A percentile compares a stretch with the other conserved stretches of the same genome.
Conservation (phyloP, 768 basidiomycete genomes). For the Tylopilus sp. region DNA sequence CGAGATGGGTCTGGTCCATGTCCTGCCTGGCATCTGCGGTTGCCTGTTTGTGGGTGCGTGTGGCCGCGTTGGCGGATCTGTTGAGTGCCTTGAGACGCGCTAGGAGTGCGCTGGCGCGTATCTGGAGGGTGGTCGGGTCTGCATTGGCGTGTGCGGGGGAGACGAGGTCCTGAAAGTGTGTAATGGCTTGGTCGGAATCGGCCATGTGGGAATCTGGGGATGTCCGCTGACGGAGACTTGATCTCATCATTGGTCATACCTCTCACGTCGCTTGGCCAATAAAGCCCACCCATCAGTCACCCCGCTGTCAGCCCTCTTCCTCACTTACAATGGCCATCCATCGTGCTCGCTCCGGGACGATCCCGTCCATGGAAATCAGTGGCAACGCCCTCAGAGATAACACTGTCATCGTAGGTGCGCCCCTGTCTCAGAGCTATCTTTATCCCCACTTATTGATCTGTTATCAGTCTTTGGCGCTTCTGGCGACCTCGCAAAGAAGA, state of each 20-base stretch:
- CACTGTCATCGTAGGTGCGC: conserved; percentile 82
- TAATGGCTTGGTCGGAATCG: conserved; percentile 48
- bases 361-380: conserved; percentile 83
- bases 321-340: conserved; percentile 26
- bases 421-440: conserved; percentile 16
- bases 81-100: conserved; percentile 78
- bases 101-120: conserved; percentile 72
- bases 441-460: conserved; percentile 12
- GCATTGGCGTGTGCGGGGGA: conserved; percentile 46
- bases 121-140: conserved; percentile 43
- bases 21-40: conserved; percentile 74
- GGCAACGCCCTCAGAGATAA: conserved; percentile 78
- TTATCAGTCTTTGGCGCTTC: conserved; percentile 86
- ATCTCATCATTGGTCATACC: conserved; percentile 2
- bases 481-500: conserved; percentile 98
- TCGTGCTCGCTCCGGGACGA: conserved; percentile 71
- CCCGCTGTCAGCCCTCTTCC: not conserved
- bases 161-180: conserved; percentile 63
- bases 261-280: conserved; percentile 24
- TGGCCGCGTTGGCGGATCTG: conserved; percentile 66
- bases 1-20: conserved; percentile 88
- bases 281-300: conserved; percentile 8
- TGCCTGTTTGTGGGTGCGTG: conserved; percentile 68
- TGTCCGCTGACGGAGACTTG: conserved; percentile 11
- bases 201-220: conserved; percentile 22